A percentile compares a stretch with the other conserved stretches of the same genome.
Evolutionary conservation across 306 rosid genomes (phyloP).

Genomic region (Dryas alaskensis): DNA sequence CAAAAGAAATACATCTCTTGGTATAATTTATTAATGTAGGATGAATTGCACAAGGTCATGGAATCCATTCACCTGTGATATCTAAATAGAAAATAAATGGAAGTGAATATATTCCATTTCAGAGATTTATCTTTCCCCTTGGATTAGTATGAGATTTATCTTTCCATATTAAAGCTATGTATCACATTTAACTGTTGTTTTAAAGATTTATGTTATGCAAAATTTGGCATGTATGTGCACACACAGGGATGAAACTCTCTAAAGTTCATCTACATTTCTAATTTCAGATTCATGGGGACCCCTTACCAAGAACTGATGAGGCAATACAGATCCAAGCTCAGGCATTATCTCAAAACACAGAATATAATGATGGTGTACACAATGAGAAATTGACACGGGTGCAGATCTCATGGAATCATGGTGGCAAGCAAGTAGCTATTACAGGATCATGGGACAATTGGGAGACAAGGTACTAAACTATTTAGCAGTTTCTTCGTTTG

Average conservation of each 20-base stretch:
- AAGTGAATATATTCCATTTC: not conserved
- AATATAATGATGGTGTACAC: slow-evolving; percentile 31
- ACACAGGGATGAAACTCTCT: slow-evolving; percentile 2
- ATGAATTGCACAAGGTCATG: not conserved
- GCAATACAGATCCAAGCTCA: slow-evolving; percentile 28
- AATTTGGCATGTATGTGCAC: not conserved
- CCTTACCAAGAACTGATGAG: slow-evolving; percentile 33
- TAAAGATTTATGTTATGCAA: not conserved
- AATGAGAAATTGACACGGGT: slow-evolving; percentile 40
- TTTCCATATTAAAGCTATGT: not conserved
- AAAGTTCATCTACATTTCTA: slow-evolving; percentile 26
- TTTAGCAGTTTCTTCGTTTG: not conserved
- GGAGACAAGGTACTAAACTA: slow-evolving; percentile 52
- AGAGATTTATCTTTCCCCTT: not conserved
- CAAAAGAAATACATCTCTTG: not conserved
- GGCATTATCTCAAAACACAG: slow-evolving; percentile 30
- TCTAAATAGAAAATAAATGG: not conserved
- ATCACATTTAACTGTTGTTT: no score
- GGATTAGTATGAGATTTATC: not conserved
- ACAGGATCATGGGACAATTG: slow-evolving; percentile 93
- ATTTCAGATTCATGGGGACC: slow-evolving; percentile 44
- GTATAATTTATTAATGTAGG: not conserved
- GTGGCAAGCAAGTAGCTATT: slow-evolving; percentile 55
- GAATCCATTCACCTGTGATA: not conserved
- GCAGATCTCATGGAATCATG: slow-evolving; percentile 68